Percentiles rank a stretch among this genome's conserved stretches.
Evolutionary conservation across 176 grass and related monocot genomes (phyloP).

Genomic region (Rhynchospora tenuis): DNA sequence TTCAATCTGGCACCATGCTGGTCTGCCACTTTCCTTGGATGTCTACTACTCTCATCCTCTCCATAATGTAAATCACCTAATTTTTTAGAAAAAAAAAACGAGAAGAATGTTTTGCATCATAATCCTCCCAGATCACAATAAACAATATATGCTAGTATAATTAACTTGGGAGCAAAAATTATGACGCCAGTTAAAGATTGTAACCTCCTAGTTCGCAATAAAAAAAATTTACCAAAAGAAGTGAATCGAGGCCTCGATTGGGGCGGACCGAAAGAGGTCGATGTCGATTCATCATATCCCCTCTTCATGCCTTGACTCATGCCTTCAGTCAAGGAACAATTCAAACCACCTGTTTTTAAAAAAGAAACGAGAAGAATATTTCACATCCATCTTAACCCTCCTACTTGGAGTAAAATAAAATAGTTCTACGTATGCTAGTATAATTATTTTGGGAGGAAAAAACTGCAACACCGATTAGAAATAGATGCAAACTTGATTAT

Average conservation of each 20-base stretch:
- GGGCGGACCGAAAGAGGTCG: slow-evolving; percentile 37
- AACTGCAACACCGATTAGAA: too few relatives aligned
- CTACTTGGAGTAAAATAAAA: too few relatives aligned
- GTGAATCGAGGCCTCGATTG: slow-evolving; percentile 35
- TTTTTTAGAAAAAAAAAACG: neutral
- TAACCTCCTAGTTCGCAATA: neutral
- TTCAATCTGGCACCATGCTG: slow-evolving; percentile 94
- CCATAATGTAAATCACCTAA: slow-evolving; percentile 4
- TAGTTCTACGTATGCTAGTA: too few relatives aligned
- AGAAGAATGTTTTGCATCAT: neutral
- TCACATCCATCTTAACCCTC: too few relatives aligned
- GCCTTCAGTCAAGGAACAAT: neutral
- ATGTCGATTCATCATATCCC: slow-evolving; percentile 28
- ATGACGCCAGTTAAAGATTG: neutral
- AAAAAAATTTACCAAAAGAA: slow-evolving; percentile 21
- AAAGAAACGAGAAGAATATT: too few relatives aligned
- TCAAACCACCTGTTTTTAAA: too few relatives aligned
- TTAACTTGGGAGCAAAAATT: neutral
- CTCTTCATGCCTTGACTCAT: slow-evolving; percentile 44
- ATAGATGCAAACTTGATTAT: too few relatives aligned
- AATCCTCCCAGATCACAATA: neutral
- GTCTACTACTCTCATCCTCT: slow-evolving; percentile 42
- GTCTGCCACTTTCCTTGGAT: slow-evolving; percentile 58
- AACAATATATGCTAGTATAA: neutral
- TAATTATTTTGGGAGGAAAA: too few relatives aligned